Evolutionary conservation across 805 yeast species (phyloP), one percentile per base, ranked within the genome.

Genomic region (Suhomyces pyralidae): DNA sequence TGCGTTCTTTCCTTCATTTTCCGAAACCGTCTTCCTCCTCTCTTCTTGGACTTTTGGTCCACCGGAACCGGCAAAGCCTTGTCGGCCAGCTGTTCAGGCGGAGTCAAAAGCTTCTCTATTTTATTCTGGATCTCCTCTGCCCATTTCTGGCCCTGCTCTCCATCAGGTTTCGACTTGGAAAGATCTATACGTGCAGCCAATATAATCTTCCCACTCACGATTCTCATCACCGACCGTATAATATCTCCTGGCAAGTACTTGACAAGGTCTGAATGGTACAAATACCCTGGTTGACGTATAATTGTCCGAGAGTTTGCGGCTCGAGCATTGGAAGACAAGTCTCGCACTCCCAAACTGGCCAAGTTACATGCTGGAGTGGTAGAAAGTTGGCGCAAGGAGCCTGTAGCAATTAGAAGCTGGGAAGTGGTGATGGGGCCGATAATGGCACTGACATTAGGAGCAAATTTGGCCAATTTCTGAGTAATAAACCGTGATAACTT

Each of bases 161-260:
- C 88, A 53, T 78, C 78, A 0, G 71, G 61, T 44, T 59, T 57
- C 28, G 74, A 63, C 6, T 46, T 62, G 1, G 85, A 73, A 15
- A 80, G 70, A 63, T 93, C 99, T 3, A 93, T 76, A 55, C 98
- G 74, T 0, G 97, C 90, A 0, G 97, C 94, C 6, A 94, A 70
- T 0, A 88, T 78, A 1, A 90, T 73, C 63, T 92, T 93, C 0
- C 87, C 96, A 42, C 96, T 81, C 0, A 89, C 70, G 57, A 90
- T 85, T 52, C 97, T 73, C 74, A 90, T 75, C 7, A 91, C 93
- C 59, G 87, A 88, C 51, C 80, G 81, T 48, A 84, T 76, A 20
- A 80, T 66, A 36, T 81, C 85, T 2, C 80, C 78, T 0, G 90
- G 84, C 30, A 83, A 81, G 5, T 71, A 68, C 53, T 81, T 86